Evolutionary conservation across 192 early-diverging fungal species (phyloP).

Genomic region (Backusella psychrophila): DNA sequence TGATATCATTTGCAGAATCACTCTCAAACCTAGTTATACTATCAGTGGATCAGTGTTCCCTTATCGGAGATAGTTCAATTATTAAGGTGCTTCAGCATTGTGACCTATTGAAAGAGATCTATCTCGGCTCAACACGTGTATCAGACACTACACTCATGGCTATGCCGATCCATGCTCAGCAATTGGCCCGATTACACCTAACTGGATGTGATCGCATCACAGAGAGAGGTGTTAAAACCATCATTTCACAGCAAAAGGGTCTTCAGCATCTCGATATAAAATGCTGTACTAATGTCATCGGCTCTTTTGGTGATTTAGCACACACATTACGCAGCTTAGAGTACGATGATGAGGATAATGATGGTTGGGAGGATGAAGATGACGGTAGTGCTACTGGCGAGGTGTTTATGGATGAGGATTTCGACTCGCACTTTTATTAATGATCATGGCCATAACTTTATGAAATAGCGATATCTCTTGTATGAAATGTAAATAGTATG

Average conservation of each 20-base stretch:
- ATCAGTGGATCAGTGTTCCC: conserved; percentile 8
- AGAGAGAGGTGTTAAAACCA: background rate
- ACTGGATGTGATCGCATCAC: background rate
- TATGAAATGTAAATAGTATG: background rate
- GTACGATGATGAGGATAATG: background rate
- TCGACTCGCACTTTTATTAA: background rate
- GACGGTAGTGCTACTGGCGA: background rate
- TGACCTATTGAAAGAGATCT: background rate
- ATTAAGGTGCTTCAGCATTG: background rate
- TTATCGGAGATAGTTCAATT: background rate
- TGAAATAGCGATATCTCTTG: background rate
- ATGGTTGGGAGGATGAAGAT: background rate
- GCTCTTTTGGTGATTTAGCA: background rate
- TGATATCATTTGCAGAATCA: background rate
- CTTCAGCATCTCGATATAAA: conserved; percentile 1
- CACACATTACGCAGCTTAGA: background rate
- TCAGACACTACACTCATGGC: background rate
- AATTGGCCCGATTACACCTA: background rate
- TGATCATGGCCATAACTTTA: background rate
- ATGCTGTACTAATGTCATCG: background rate
- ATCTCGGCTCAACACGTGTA: background rate
- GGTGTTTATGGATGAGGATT: background rate
- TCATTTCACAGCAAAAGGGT: background rate
- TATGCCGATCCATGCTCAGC: background rate
- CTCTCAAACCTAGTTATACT: background rate